A percentile compares a stretch with the other conserved stretches of the same genome.
phyloP scores from a whole-genome alignment of 192 early-diverging fungal genomes.

The Coemansia sp. region DNA sequence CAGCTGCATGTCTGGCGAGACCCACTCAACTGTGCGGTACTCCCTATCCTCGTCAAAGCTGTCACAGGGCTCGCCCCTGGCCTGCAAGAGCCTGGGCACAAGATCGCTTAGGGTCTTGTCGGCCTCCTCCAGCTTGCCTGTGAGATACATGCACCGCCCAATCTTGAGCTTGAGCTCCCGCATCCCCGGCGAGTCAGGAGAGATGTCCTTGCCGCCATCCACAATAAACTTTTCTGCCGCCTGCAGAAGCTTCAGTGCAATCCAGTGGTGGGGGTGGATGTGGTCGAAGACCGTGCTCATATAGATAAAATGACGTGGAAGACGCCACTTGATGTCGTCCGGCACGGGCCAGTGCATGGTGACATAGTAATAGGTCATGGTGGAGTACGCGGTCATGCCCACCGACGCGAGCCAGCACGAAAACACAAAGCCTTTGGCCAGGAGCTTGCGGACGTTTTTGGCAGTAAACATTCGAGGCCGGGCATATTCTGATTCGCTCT shows the following conservation, averaged over 20 bases:
- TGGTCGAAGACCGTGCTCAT: too few relatives aligned
- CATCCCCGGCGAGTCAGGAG: conserved; percentile 9
- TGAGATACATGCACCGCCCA: conserved; percentile 16
- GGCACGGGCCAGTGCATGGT: conserved; percentile 19
- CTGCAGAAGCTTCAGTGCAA: too few relatives aligned
- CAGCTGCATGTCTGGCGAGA: conserved; percentile 10
- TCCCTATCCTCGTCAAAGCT: conserved; percentile 3
- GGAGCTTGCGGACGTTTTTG: too few relatives aligned
- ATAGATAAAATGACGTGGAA: too few relatives aligned
- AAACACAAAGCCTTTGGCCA: too few relatives aligned
- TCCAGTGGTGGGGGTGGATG: too few relatives aligned
- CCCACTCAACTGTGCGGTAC: conserved; percentile 1
- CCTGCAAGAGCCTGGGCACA: background rate
- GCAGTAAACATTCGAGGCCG: too few relatives aligned
- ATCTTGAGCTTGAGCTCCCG: conserved; percentile 31
- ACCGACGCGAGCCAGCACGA: too few relatives aligned
- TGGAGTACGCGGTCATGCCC: too few relatives aligned
- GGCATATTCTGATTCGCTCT: too few relatives aligned
- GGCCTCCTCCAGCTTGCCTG: conserved; percentile 5
- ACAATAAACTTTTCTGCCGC: background rate
- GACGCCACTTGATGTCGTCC: conserved; percentile 7
- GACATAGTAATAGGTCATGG: conserved; percentile 35
- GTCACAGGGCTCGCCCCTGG: background rate
- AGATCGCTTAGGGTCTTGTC: conserved; percentile 5
- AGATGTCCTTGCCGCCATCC: background rate